Conservation (phyloP, 2,329 filamentous ascomycete species). For the Cytospora piceicola region DNA sequence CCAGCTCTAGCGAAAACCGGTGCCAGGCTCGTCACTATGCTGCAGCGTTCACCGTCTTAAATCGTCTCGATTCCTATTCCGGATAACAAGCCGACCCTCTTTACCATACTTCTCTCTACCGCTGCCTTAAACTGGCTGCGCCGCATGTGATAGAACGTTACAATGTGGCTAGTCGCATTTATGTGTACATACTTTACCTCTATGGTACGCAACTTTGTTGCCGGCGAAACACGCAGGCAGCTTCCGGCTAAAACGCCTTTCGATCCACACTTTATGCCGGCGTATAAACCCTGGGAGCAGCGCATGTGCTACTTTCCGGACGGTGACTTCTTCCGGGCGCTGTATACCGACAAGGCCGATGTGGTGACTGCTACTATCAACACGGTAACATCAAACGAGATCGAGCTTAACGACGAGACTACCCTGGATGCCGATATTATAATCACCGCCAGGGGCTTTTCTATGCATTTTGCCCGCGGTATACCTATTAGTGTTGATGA, state of each 20-base stretch:
- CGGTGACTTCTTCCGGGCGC: slow-evolving; percentile 50
- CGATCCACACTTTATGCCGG: slow-evolving; percentile 61
- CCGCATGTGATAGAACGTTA: slow-evolving; percentile 52
- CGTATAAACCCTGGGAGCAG: slow-evolving; percentile 68
- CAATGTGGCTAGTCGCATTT: slow-evolving; percentile 46
- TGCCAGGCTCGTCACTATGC: slow-evolving; percentile 66
- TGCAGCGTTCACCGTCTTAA: slow-evolving; percentile 69
- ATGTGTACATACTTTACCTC: slow-evolving; percentile 54
- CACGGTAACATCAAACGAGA: slow-evolving; percentile 46
- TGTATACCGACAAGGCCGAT: slow-evolving; percentile 44
- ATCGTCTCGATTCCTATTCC: slow-evolving; percentile 56
- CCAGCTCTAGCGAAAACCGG: slow-evolving; percentile 60
- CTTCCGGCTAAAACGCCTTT: slow-evolving; percentile 42
- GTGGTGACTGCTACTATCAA: slow-evolving; percentile 53
- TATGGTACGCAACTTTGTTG: slow-evolving; percentile 48
- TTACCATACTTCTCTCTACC: slow-evolving; percentile 42
- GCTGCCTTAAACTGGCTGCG: slow-evolving; percentile 50
- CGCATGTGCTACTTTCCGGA: slow-evolving; percentile 62
- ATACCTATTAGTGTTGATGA: slow-evolving; percentile 57
- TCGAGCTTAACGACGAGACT: slow-evolving; percentile 49
- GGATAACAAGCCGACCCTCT: slow-evolving; percentile 25
- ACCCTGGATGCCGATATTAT: slow-evolving; percentile 62
- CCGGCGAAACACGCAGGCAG: slow-evolving; percentile 30
- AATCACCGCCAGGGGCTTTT: slow-evolving; percentile 66
- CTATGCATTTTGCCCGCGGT: slow-evolving; percentile 58